Evolutionary conservation across 805 yeast genomes (phyloP), one percentile per base, ranked within the genome.

Genomic region (Starmerella vitae): DNA sequence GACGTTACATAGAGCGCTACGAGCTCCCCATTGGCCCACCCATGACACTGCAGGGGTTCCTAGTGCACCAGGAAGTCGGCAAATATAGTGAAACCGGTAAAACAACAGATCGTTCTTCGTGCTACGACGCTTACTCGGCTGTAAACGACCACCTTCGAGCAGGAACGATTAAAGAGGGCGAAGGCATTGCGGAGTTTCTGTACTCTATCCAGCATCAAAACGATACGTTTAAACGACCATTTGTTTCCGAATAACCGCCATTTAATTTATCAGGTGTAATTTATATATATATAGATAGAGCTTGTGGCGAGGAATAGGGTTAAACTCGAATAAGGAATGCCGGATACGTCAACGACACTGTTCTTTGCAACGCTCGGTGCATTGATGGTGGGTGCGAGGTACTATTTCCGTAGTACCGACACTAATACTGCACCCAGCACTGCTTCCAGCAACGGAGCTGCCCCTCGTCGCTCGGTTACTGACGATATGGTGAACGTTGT

Each of bases 161-260:
- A 7, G 67, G 65, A 33, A 67, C 71, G 10, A 74, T 75, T 3
- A 75, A 81, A 50, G 98, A 88, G 54, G 74, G 78, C 42, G 97
- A 88, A 51, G 74, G 80, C 24, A 75, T 88, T 29, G 83, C 94
- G 27, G 85, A 81, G 52, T 91, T 88, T 56, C 66, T 91, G 39
- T 91, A 88, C 62, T 77, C 81, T 51, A 85, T 83, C 38, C 75
- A 74, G 53, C 78, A 83, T 53, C 82, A 81, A 51, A 68, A 66
- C 43, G 62, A 60, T 53, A 51, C 43, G 27, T 66, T 49, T 39
- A 53, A 52, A 36, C 42, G 52, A 18, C 49, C 43, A 20, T 48
- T 51, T 30, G 48, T 7, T 8, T 22, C 7, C 12, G 26, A 22
- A 12, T 12, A 22, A 8, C 26, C 26, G 26, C 10, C 7, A 22